These are phyloP conservation scores for Verticillium longisporum DNA, from an alignment of 2,329 filamentous ascomycete species.

Conservation along the genomic window DNA sequence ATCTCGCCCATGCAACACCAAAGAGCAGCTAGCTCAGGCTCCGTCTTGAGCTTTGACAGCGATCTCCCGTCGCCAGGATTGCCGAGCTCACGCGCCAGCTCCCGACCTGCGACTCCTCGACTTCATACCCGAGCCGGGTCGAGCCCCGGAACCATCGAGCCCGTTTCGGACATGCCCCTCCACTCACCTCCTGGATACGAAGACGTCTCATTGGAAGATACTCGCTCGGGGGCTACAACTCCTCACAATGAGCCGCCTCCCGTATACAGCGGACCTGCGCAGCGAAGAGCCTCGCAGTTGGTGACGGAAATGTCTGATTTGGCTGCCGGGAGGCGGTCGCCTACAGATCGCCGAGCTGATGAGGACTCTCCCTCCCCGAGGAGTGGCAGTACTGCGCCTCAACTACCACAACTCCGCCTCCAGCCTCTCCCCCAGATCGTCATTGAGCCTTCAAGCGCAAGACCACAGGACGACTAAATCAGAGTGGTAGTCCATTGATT, in stretches of 20 bases:
- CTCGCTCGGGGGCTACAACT: constrained; percentile 29
- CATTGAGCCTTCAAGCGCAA: constrained; percentile 42
- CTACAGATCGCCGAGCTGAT: constrained; percentile 4
- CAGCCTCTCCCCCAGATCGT: constrained; percentile 48
- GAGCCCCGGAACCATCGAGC: constrained; percentile 45
- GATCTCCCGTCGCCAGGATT: constrained; percentile 33
- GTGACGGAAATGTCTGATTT: constrained; percentile 14
- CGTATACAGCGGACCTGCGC: constrained; percentile 36
- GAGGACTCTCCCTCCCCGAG: constrained; percentile 8
- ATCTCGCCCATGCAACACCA: constrained; percentile 27
- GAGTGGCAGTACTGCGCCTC: constrained; percentile 25
- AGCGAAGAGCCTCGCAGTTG: constrained; percentile 10
- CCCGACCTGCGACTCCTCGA: constrained; percentile 34
- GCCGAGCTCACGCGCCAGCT: constrained; percentile 32
- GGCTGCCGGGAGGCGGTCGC: constrained; percentile 3
- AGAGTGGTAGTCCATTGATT: not conserved
- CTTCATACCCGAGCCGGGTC: constrained; percentile 36
- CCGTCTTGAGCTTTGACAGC: constrained; percentile 47
- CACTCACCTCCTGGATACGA: constrained; percentile 47
- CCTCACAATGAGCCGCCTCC: constrained; percentile 44
- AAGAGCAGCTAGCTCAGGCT: constrained; percentile 43
- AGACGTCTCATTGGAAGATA: constrained; percentile 35
- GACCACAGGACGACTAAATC: constrained; percentile 6
- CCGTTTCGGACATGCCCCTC: constrained; percentile 35
- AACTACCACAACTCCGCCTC: constrained; percentile 46